These are phyloP conservation scores for Zygoascus sp. DNA, from an alignment of 1,139 yeast species.

Conservation along the genomic window DNA sequence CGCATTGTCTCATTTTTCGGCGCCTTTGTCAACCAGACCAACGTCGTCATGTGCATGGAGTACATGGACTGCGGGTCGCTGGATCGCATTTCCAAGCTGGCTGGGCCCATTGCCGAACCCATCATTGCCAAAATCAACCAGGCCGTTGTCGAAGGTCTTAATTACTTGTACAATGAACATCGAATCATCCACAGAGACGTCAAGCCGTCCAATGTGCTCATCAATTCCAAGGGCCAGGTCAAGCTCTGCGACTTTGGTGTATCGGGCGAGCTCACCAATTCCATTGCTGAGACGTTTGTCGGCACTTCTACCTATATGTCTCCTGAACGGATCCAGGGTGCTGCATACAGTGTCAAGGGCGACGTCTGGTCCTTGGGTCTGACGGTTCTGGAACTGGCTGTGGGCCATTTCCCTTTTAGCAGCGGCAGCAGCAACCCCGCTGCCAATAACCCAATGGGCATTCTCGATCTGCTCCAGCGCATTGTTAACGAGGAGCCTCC, in stretches of 20 bases:
- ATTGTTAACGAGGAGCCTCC: conserved; percentile 95
- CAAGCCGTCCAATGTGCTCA: conserved; percentile 81
- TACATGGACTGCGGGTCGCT: conserved; percentile 93
- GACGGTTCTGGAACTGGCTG: conserved; percentile 80
- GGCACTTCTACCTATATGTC: conserved; percentile 98
- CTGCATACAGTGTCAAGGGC: conserved; percentile 83
- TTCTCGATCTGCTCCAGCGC: conserved; percentile 80
- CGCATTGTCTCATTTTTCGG: conserved; percentile 88
- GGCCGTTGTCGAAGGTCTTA: conserved; percentile 75
- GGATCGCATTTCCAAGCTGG: conserved; percentile 60
- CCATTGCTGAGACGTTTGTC: conserved; percentile 93
- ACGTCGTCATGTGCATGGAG: conserved; percentile 88
- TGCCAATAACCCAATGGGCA: conserved; percentile 51
- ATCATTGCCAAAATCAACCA: conserved; percentile 71
- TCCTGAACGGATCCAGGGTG: conserved; percentile 95
- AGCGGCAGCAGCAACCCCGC: conserved; percentile 37
- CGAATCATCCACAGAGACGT: conserved; percentile 90
- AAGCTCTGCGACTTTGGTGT: conserved; percentile 94
- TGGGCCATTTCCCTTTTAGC: conserved; percentile 68
- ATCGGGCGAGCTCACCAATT: conserved; percentile 81
- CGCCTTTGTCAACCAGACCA: conserved; percentile 61
- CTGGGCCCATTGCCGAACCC: conserved; percentile 56
- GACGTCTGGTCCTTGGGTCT: conserved; percentile 97
- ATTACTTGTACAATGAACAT: conserved; percentile 73
- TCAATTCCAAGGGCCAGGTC: conserved; percentile 74